phyloP scores from a whole-genome alignment of 2,329 filamentous ascomycete species.

The Fusarium aywerte region DNA sequence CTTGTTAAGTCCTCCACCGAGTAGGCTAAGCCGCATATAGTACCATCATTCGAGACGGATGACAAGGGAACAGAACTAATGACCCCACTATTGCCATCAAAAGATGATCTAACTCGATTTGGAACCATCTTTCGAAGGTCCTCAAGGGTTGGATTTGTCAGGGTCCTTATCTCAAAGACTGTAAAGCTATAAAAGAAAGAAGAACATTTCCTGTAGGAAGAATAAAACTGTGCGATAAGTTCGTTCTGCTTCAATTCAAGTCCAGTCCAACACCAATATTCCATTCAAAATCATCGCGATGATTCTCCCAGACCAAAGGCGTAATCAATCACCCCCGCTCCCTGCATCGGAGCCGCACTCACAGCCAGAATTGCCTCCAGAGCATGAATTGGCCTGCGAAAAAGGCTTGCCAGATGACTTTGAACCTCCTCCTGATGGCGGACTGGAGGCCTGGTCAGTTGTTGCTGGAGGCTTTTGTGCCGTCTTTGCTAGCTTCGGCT shows the following conservation, averaged over 20 bases:
- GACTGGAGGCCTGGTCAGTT: conserved; percentile 4
- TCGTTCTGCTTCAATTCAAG: too few species aligned
- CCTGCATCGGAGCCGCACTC: not conserved
- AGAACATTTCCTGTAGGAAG: accelerated
- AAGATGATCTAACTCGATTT: not conserved
- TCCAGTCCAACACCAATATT: accelerated
- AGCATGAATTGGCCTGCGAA: not conserved
- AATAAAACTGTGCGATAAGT: accelerated
- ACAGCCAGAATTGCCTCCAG: not conserved
- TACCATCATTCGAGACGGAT: not conserved
- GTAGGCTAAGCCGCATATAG: not conserved
- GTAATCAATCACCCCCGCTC: not conserved
- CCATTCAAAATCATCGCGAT: not conserved
- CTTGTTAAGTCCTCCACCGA: too few species aligned
- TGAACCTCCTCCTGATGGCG: conserved; percentile 7
- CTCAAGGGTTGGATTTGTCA: conserved; percentile 21
- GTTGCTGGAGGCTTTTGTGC: conserved; percentile 8
- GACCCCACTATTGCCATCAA: accelerated
- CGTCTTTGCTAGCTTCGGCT: conserved; percentile 14
- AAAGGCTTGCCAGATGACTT: not conserved
- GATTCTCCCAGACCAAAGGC: not conserved
- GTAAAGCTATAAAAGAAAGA: conserved; percentile 8
- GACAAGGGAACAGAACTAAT: not conserved
- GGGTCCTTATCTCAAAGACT: not conserved
- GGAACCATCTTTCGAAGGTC: conserved; percentile 15